Conservation (phyloP, 2,329 filamentous ascomycete species). For the Alternaria sp. region DNA sequence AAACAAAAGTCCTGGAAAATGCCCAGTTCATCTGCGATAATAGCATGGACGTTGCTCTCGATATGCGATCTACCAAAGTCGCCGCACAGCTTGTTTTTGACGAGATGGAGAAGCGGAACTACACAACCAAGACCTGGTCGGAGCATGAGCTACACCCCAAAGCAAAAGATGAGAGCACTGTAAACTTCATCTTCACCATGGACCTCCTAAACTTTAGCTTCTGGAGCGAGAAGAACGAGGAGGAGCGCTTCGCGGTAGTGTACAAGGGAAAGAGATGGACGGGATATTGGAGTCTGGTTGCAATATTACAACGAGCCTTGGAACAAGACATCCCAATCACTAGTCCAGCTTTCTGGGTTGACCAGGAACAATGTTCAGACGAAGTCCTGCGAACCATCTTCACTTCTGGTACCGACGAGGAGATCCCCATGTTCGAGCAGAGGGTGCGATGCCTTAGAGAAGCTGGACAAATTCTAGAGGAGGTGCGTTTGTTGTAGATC, state of each 20-base stretch:
- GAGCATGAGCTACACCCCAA: conserved; percentile 91
- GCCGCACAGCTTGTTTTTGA: conserved; percentile 82
- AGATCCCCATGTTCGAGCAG: conserved; percentile 84
- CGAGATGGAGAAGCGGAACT: conserved; percentile 84
- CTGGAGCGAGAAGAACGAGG: conserved; percentile 78
- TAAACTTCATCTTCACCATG: conserved; percentile 97
- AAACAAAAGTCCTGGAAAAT: conserved; percentile 82
- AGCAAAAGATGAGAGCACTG: conserved; percentile 77
- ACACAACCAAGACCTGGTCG: conserved; percentile 87
- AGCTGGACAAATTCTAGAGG: conserved; percentile 79
- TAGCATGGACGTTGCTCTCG: conserved; percentile 88
- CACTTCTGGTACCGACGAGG: conserved; percentile 83
- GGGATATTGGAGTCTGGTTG: conserved; percentile 94
- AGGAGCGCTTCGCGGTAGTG: conserved; percentile 81
- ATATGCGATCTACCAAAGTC: conserved; percentile 81
- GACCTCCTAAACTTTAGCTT: conserved; percentile 97
- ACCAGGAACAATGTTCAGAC: conserved; percentile 78
- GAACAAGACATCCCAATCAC: conserved; percentile 94
- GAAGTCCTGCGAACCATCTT: conserved; percentile 81
- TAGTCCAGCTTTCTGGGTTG: conserved; percentile 84
- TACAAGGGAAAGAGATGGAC: conserved; percentile 87
- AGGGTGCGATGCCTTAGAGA: conserved; percentile 82
- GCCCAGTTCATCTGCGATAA: conserved; percentile 92
- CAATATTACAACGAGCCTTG: conserved; percentile 83
- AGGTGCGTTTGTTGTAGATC: conserved; percentile 45